Evolutionary conservation across 768 basidiomycete genomes (phyloP), one percentile per base, ranked within the genome.

Genomic region (Xerocomus potaroensis): DNA sequence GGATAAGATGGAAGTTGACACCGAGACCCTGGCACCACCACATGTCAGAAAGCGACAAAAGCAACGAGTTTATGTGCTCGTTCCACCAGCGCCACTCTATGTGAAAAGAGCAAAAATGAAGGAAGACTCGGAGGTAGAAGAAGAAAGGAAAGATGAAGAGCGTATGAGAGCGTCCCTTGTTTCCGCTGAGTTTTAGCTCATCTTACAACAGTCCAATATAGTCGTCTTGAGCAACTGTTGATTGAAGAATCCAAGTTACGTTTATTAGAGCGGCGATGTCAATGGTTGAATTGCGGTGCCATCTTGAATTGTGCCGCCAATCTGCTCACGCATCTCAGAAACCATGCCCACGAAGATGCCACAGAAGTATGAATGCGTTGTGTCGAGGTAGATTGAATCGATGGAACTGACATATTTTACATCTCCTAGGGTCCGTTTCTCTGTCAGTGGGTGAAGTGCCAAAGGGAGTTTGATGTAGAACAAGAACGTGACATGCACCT

Each of bases 371-470:
- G 58, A 31, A 43, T 50, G 46, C 18, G 21, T 42, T 46, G 24
- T 46, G 26, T 45, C 37, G 39, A 26, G 16, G 50, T 21, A 40
- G 23, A 23, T 39, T 34, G 14, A 24, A 11, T 35, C 11, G 41
- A 42, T 30, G 47, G 22, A 43, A 34, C 23, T 23, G 21, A 10
- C 6, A 2, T 11, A 30, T 60, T 22, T 49, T 51, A n/a, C 33
- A 45, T 23, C 19, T 41, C 42, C 18, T 51, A 76, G 71, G 58
- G 55, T n/a, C 59, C 62, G 11, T 78, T 69, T 51, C 54, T 61
- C 29, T 84, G 83, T 61, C 67, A 59, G 37, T 87, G 86, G 85
- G 68, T 72, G 15, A 66, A 67, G 23, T 87, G 84, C 59, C 69
- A 70, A n/a, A 67, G 67, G 24, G 66, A 59, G 45, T 75, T 76